Conservation (phyloP, 208 protist genomes). For the Leishmania major region DNA sequence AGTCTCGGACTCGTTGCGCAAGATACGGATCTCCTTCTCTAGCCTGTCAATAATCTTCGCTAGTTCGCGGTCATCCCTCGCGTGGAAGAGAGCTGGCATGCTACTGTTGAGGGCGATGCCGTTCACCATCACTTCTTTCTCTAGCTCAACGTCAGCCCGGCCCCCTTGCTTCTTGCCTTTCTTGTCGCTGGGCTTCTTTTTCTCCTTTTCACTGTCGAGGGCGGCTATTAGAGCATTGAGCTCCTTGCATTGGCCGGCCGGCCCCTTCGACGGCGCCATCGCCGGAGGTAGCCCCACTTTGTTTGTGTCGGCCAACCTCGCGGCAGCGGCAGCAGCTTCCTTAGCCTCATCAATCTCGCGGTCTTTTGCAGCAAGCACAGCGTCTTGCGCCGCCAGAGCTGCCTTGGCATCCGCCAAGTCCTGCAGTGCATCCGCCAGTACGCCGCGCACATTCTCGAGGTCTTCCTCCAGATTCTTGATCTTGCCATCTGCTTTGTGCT, state of each 20-base stretch:
- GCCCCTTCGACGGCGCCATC: conserved; percentile 4
- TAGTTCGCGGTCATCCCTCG: conserved; percentile 14
- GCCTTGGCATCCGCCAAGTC: conserved; percentile 32
- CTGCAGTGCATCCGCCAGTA: conserved; percentile 28
- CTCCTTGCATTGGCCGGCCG: conserved; percentile 8
- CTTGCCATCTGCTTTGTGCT: conserved; percentile 29
- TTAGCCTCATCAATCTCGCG: conserved; percentile 14
- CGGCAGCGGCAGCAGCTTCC: not conserved
- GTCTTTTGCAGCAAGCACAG: conserved; percentile 23
- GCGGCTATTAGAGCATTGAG: not conserved
- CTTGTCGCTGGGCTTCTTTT: not conserved
- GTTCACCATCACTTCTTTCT: conserved; percentile 12
- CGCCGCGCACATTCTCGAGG: conserved; percentile 35
- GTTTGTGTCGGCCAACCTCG: not conserved
- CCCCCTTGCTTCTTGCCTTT: conserved; percentile 9
- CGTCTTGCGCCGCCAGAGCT: conserved; percentile 20
- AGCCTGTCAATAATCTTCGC: conserved; percentile 20
- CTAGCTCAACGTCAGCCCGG: conserved; percentile 1
- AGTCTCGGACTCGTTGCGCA: conserved; percentile 13
- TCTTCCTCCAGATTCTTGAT: conserved; percentile 30
- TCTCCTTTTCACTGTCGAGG: not conserved
- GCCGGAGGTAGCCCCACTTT: not conserved
- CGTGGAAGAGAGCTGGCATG: conserved; percentile 16
- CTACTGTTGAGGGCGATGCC: conserved; percentile 6
- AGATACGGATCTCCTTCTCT: conserved; percentile 19